Evolutionary conservation across 306 rosid species (phyloP).

Genomic region (Clitoria ternatea): DNA sequence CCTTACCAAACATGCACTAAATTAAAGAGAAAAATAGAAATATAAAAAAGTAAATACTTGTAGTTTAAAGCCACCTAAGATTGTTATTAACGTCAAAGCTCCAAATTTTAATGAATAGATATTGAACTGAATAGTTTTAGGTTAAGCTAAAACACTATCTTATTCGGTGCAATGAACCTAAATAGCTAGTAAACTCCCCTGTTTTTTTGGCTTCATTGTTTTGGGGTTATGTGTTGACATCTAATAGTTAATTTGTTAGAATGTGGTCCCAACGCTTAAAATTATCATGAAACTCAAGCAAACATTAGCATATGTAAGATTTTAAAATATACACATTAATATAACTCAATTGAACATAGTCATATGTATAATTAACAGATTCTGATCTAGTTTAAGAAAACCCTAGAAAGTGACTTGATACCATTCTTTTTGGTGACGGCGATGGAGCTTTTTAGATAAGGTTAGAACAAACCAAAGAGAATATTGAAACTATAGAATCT

Average conservation of each 20-base stretch:
- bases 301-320: no score
- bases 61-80: no score
- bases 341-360: not conserved
- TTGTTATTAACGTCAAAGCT: no score
- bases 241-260: not conserved
- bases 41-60: no score
- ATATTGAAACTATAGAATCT: not conserved
- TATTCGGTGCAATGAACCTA: constrained; percentile 39
- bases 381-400: constrained; percentile 7
- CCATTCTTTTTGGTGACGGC: constrained; percentile 11
- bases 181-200: not conserved
- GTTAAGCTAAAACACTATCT: no score
- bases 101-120: no score
- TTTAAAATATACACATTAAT: no score
- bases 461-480: not conserved
- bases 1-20: no score
- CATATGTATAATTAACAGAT: not conserved
- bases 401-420: constrained; percentile 26
- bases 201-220: not conserved
- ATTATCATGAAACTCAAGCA: not conserved
- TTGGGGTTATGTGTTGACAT: constrained; percentile 20
- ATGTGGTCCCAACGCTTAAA: not conserved
- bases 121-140: no score
- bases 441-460: not conserved
- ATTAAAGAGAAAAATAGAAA: no score